phyloP scores from a whole-genome alignment of 495 filamentous ascomycete genomes.

The Tuber aestivum region DNA sequence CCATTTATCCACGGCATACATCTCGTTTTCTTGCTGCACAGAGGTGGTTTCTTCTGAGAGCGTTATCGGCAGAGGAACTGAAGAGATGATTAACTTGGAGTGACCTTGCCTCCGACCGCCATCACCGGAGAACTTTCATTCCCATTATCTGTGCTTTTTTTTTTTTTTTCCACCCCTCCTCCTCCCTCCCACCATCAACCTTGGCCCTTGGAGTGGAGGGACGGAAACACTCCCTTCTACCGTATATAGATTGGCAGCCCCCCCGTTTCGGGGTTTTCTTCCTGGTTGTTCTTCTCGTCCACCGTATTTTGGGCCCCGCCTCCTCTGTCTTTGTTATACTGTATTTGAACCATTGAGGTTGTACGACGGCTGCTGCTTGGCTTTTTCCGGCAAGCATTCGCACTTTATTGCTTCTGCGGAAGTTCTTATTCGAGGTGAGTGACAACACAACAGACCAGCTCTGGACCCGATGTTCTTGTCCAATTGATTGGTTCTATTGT shows the following conservation, averaged over 20 bases:
- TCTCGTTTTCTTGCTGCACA: not conserved
- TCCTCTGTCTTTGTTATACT: slow-evolving; percentile 6
- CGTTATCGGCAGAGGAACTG: not conserved
- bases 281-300: not conserved
- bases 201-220: not conserved
- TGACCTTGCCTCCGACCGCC: not conserved
- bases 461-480: slow-evolving; percentile 32
- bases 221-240: slow-evolving; percentile 3
- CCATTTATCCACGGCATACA: not conserved
- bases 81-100: not conserved
- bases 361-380: slow-evolving; percentile 24
- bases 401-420: slow-evolving; percentile 18
- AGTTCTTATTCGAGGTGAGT: slow-evolving; percentile 34
- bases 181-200: not conserved
- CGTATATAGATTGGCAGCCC: not conserved
- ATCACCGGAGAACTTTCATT: not conserved
- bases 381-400: not conserved
- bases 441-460: slow-evolving; percentile 42
- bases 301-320: not conserved
- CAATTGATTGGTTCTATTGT: slow-evolving; percentile 34
- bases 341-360: slow-evolving; percentile 14
- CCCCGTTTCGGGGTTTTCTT: not conserved
- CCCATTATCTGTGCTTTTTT: not conserved
- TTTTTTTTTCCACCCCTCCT: not conserved
- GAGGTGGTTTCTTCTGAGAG: not conserved